Base-by-base conservation (phyloP, 140 eudicot genomes). In the Anethum foeniculum region DNA sequence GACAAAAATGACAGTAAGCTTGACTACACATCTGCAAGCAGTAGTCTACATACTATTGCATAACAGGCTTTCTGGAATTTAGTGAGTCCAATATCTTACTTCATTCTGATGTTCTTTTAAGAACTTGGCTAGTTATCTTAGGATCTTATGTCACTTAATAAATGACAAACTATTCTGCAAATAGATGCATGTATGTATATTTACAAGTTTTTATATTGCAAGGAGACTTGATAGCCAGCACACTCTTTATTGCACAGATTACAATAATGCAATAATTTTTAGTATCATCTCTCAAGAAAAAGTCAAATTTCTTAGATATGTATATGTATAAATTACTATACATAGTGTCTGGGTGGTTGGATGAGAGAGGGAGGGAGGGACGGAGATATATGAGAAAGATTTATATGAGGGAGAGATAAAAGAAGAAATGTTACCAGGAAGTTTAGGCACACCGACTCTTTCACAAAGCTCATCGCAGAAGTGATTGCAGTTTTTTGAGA, bases 401-500 rank as follows among this genome's bases (percentile, higher is more conserved):
- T 13, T 32, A 67, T 32, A 11, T 7, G 9, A 32, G 41, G 23
- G 23, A 67, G 41, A 30, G 5, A 3, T 67, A 60, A 21, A 34
- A 68, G 43, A 32, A 32, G 3, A 68, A 32, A 16, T 68, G n/a
- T 82, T 65, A 92, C 98, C 98, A 81, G 98, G 98, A 84, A 92
- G 97, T 82, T 90, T 88, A 21, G 90, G 88, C 74, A 94, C 96
- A 44, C 95, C 97, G 5, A 94, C 92, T 77, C 85, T 88, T 43
- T 92, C 97, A 85, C 96, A 90, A 58, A 94, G 88, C 82, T 94
- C 96, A 77, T 94, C 94, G 81, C 98, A 94, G 81, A 94, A 94
- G 82, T 94, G 98, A 88, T 94, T 94, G 83, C 98, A 94, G 84
- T 94, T 94, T 83, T 87, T 92, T 14, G 97, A 86, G 30, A 92